Base-by-base conservation (phyloP, 148 eudicot species). In the Vaccinium darrowii region DNA sequence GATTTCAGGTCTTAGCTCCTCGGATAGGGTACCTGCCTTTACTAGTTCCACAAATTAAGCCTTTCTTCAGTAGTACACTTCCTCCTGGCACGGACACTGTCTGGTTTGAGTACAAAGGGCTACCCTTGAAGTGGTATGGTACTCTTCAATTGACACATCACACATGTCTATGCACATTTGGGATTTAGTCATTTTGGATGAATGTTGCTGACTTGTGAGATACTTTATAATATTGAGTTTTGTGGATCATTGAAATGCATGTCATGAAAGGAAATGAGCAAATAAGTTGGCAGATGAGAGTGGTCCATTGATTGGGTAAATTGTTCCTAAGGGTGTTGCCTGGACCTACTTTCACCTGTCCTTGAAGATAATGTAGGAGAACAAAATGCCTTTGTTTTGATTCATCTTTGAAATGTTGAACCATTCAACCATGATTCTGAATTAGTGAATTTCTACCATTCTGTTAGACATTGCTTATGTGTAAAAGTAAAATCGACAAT, bases 21-120 rank as follows among this genome's bases (percentile, higher is more conserved):
- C 95, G 99, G 76, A 85, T 94, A 52, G 99, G 99, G 50, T 97
- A 97, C 87, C 89, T 97, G 79, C 98, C 98, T 39, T 82, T 97
- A 87, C 87, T 97, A 83, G 93, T 87, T 30, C 86, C 95, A 50
- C 95, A 91, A 79, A 89, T 97, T 80, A 95, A 92, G 86, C 95
- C 98, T 84, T 91, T 88, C 85, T 97, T 97, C 90, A 93, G 93
- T 85, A 86, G 87, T 89, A 86, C 98, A 74, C 98, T 97, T 90
- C 98, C 99, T 86, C 99, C 99, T 19, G 99, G 99, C 69, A 89
- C 87, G 12, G 99, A 97, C 85, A 93, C 98, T 53, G 90, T 97
- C 65, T 97, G 99, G 98, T 97, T 97, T 84, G 99, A 97, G 82
- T 97, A 93, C 90, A 93, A 93, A 87, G 98, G 98, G 67, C 84